phyloP scores from a whole-genome alignment of 805 yeast species.

The Candida coquimbonensis region DNA sequence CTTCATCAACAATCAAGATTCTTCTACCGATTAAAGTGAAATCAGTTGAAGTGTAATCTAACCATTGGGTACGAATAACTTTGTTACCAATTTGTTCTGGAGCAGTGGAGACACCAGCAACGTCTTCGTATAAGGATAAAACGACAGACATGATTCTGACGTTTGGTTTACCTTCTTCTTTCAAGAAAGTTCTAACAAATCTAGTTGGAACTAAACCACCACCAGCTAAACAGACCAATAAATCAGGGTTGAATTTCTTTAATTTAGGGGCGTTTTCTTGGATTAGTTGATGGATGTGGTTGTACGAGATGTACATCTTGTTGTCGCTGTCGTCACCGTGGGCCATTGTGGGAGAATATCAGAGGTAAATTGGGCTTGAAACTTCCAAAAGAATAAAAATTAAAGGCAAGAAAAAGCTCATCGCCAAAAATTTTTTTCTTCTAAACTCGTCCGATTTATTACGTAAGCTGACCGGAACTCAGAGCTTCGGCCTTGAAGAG shows the following conservation, averaged over 20 bases:
- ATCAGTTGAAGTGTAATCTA: constrained; percentile 60
- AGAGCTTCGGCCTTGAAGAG: too few relatives aligned
- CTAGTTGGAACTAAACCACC: constrained; percentile 98
- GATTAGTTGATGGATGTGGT: constrained; percentile 71
- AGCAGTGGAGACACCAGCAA: constrained; percentile 50
- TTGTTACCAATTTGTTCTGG: constrained; percentile 56
- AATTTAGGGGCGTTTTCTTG: constrained; percentile 56
- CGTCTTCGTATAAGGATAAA: constrained; percentile 82
- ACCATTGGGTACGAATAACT: constrained; percentile 79
- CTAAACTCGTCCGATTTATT: not conserved
- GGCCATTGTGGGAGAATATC: constrained; percentile 12
- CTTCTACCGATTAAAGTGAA: constrained; percentile 60
- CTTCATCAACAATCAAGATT: constrained; percentile 73
- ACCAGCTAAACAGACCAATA: constrained; percentile 93
- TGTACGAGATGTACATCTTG: constrained; percentile 72
- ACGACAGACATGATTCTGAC: constrained; percentile 94
- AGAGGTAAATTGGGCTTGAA: not conserved
- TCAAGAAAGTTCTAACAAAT: constrained; percentile 86
- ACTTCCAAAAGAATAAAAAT: constrained; percentile 1
- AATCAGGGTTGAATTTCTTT: constrained; percentile 72
- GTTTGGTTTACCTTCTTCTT: constrained; percentile 81
- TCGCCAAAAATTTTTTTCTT: constrained; percentile 1
- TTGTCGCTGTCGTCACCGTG: constrained; percentile 17
- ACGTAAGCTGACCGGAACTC: too few relatives aligned
- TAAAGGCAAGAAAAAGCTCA: not conserved